Evolutionary conservation across 1,284 basidiomycete genomes (phyloP).

Genomic region (Boletus semigastroideus): DNA sequence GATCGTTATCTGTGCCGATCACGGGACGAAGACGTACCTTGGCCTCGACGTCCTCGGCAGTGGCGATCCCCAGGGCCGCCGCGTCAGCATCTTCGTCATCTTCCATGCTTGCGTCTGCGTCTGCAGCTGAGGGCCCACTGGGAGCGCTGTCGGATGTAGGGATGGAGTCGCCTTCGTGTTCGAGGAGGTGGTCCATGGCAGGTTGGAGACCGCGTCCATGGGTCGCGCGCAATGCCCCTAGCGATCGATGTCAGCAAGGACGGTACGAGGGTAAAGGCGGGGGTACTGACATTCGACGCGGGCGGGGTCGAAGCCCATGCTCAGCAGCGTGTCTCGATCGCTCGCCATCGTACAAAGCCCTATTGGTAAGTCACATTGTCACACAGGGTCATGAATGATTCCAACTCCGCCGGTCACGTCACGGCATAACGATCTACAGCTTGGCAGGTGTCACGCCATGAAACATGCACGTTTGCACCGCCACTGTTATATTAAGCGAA

Average conservation of each 20-base stretch:
- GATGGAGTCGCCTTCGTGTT: slow-evolving; percentile 72
- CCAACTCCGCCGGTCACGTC: no score
- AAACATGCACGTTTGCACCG: no score
- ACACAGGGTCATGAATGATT: no score
- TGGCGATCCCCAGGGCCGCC: slow-evolving; percentile 45
- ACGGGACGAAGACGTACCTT: slow-evolving; percentile 43
- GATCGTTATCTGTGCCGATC: no score
- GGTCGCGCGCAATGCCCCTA: slow-evolving; percentile 86
- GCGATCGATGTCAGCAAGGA: not conserved
- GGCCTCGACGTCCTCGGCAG: slow-evolving; percentile 46
- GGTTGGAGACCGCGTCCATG: slow-evolving; percentile 78
- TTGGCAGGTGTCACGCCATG: no score
- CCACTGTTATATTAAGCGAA: not conserved
- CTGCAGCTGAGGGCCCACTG: slow-evolving; percentile 1
- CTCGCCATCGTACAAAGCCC: slow-evolving; percentile 46
- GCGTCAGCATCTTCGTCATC: slow-evolving; percentile 71
- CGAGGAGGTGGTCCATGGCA: slow-evolving; percentile 86
- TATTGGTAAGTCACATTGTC: no score
- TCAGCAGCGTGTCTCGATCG: slow-evolving; percentile 76
- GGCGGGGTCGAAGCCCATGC: slow-evolving; percentile 86
- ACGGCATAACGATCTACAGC: no score
- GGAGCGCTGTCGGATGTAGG: slow-evolving; percentile 51
- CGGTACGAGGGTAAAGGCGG: not conserved
- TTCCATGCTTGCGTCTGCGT: slow-evolving; percentile 43
- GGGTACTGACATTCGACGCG: slow-evolving; percentile 75